Evolutionary conservation across 2,329 filamentous ascomycete species (phyloP), one percentile per base, ranked within the genome.

Genomic region (Botrytis fabae): DNA sequence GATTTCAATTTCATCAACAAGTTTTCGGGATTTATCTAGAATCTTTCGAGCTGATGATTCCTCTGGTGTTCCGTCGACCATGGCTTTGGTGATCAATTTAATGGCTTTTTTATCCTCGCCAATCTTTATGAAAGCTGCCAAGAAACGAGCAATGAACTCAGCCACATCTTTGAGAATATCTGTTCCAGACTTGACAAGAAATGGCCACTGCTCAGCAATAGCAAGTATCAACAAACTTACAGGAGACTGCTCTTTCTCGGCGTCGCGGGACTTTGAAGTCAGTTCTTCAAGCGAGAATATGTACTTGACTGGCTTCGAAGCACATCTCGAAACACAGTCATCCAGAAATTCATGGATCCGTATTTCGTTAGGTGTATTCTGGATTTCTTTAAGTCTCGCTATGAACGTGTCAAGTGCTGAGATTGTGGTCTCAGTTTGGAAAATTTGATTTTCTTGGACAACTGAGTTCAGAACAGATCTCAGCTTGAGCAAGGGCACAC

Each of bases 251-350:
- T 82, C 72, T 74, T 73, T 76, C 59, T 80, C 75, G 61, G 78
- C 78, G 20, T 73, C 66, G 69, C 77, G 81, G 76, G 83, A 77
- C 61, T 84, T 81, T 71, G 83, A 81, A 74, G 82, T 76, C 2
- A 87, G 76, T 59, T 89, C 86, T 71, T 90, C 86, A 40, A 93
- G 82, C 78, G 90, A 84, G 74, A 96, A 92, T 42, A 96, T 89
- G 78, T 97, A 95, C 80, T 94, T 97, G 79, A 97, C 91, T 0
- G 94, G 92, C 38, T 91, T 91, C 73, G 87, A 90, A 25, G 91
- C 90, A 77, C 93, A 93, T 38, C 95, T 89, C 44, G 89, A 89
- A 70, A 93, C 85, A 81, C 93, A 97, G 75, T 97, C 94, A 79
- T 98, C 95, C 40, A 98, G 81, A 79, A 96, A 97, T 0, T 85